Evolutionary conservation across 1,284 basidiomycete species (phyloP).

Genomic region (Leccinum solheimii): DNA sequence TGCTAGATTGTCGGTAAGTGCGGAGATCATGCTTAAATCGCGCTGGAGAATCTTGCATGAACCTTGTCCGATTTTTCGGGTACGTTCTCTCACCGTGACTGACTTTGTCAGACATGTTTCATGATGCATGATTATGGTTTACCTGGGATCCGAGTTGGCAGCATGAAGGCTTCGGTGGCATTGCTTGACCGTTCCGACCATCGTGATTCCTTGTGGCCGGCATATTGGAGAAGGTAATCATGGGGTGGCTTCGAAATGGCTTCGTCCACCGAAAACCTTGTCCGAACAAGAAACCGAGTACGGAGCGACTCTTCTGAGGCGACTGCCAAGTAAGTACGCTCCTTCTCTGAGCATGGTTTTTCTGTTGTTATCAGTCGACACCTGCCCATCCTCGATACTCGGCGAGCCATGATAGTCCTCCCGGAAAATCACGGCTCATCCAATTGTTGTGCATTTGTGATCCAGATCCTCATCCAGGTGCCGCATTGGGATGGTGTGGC

Average conservation of each 20-base stretch:
- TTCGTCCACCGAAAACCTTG: not conserved
- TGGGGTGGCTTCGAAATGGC: not conserved
- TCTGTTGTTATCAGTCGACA: no score
- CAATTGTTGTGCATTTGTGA: not conserved
- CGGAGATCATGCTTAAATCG: not conserved
- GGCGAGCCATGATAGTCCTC: not conserved
- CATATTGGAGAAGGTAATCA: not conserved
- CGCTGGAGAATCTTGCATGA: not conserved
- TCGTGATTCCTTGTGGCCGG: not conserved
- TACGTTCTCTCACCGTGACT: conserved; percentile 1
- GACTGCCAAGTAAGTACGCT: not conserved
- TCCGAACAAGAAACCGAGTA: not conserved
- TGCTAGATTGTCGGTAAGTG: not conserved
- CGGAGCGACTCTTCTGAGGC: not conserved
- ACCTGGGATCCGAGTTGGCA: no score
- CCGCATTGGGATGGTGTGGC: not conserved
- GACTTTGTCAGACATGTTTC: not conserved
- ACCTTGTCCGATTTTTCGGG: not conserved
- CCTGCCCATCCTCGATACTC: not conserved
- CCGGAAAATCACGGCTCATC: no score
- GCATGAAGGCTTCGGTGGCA: not conserved
- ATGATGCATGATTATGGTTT: not conserved
- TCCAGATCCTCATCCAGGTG: not conserved
- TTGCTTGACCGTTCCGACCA: not conserved
- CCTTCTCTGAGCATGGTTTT: not conserved